These are phyloP conservation scores for Tulasnella calospora DNA, from an alignment of 768 basidiomycete genomes.

Conservation along the genomic window DNA sequence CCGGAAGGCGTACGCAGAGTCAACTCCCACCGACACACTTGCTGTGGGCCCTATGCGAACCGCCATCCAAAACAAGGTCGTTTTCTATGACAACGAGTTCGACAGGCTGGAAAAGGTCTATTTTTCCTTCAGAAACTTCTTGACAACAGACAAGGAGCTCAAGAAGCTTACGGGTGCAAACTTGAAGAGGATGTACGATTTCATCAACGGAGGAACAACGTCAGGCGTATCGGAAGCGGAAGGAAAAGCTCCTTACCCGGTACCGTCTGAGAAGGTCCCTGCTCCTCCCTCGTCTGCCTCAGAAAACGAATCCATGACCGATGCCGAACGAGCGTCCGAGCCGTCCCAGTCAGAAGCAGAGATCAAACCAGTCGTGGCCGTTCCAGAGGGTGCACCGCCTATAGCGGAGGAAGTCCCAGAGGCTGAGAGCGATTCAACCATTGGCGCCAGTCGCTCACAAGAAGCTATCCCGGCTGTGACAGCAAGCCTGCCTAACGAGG, in stretches of 20 bases:
- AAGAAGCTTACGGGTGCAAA: conserved; percentile 33
- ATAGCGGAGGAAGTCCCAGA: conserved; percentile 37
- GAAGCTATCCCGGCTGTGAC: not conserved
- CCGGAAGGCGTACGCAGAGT: conserved; percentile 74
- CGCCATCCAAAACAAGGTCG: conserved; percentile 85
- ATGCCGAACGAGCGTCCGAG: conserved; percentile 38
- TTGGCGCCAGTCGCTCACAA: conserved; percentile 46
- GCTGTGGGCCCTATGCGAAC: conserved; percentile 81
- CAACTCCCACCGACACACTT: conserved; percentile 76
- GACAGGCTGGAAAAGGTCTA: conserved; percentile 55
- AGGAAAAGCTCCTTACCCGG: conserved; percentile 44
- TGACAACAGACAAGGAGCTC: conserved; percentile 49
- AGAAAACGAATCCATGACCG: conserved; percentile 53
- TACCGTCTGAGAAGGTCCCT: conserved; percentile 38
- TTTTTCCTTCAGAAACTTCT: conserved; percentile 29
- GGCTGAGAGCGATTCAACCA: conserved; percentile 79
- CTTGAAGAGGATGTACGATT: conserved; percentile 30
- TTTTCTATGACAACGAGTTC: conserved; percentile 95
- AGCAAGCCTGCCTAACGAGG: not conserved
- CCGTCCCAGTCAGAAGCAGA: conserved; percentile 42
- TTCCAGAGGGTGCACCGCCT: not conserved
- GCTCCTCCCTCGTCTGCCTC: conserved; percentile 41
- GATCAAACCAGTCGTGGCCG: conserved; percentile 30
- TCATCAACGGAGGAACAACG: conserved; percentile 20
- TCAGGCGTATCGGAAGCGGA: conserved; percentile 71